Evolutionary conservation across 176 grass and related monocot species (phyloP).

Genomic region (Phragmites australis): DNA sequence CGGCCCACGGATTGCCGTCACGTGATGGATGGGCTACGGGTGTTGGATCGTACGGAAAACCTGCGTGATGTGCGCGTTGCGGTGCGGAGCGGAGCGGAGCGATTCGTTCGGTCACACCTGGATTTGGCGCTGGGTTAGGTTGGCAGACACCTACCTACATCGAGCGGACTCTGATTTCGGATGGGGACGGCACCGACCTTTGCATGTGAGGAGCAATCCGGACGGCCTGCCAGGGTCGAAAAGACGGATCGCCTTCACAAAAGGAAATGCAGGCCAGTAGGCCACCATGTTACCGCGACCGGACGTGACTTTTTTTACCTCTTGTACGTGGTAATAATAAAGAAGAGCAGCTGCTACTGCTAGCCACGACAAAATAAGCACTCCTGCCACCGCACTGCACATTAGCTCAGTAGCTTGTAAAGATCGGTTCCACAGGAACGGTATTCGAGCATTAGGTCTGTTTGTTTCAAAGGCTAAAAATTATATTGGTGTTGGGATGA

Average conservation of each 20-base stretch:
- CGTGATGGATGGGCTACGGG: not conserved
- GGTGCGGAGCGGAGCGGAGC: not conserved
- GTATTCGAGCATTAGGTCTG: too few species aligned
- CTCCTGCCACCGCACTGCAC: not conserved
- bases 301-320: not conserved
- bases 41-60: not conserved
- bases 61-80: not conserved
- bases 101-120: not conserved
- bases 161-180: not conserved
- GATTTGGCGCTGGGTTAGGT: not conserved
- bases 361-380: not conserved
- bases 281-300: not conserved
- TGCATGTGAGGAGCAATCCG: too few species aligned
- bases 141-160: too few species aligned
- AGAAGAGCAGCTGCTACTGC: not conserved
- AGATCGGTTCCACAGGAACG: not conserved
- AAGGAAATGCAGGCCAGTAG: not conserved
- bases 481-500: too few species aligned
- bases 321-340: not conserved
- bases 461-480: too few species aligned
- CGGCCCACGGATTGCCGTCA: not conserved
- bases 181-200: constrained; percentile 8
- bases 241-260: not conserved
- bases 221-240: not conserved
- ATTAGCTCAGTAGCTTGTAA: not conserved